Percentiles rank a stretch among this genome's conserved stretches.
phyloP scores from a whole-genome alignment of 768 basidiomycete genomes.

The Tephrocybe rancida region DNA sequence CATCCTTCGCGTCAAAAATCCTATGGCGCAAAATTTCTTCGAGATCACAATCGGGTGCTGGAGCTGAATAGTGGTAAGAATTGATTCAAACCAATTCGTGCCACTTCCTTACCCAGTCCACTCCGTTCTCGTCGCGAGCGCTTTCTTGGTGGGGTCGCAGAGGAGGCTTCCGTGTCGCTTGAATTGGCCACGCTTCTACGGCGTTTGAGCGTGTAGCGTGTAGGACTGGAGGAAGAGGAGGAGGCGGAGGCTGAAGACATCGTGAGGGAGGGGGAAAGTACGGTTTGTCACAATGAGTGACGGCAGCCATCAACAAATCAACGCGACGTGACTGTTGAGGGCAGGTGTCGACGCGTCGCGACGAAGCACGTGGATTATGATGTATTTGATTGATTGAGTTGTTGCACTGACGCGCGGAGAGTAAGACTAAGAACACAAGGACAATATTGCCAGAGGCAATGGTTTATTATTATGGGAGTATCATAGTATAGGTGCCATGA shows the following conservation, averaged over 20 bases:
- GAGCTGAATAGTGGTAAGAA: background rate
- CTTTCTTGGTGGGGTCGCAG: constrained; percentile 21
- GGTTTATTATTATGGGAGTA: too few species aligned
- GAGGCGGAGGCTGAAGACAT: constrained; percentile 16
- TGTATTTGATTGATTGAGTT: too few species aligned
- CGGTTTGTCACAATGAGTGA: constrained; percentile 1
- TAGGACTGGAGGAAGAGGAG: constrained; percentile 6
- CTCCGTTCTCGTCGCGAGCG: constrained; percentile 15
- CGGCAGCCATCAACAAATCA: constrained; percentile 13
- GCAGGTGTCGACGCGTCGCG: constrained; percentile 6
- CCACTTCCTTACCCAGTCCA: constrained; percentile 10
- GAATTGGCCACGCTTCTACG: constrained; percentile 13
- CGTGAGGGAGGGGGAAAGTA: background rate
- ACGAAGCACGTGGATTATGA: background rate
- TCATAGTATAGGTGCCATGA: too few species aligned
- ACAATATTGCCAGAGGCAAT: too few species aligned
- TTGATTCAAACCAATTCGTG: background rate
- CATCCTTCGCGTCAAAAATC: constrained; percentile 13
- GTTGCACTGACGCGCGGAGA: too few species aligned
- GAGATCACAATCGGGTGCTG: constrained; percentile 18
- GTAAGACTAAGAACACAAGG: too few species aligned
- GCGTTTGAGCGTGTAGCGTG: constrained; percentile 14
- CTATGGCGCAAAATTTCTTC: constrained; percentile 18
- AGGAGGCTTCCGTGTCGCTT: constrained; percentile 20
- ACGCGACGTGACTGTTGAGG: constrained; percentile 18